Evolutionary conservation across 768 basidiomycete species (phyloP).

Genomic region (Thelephora ganbajun): DNA sequence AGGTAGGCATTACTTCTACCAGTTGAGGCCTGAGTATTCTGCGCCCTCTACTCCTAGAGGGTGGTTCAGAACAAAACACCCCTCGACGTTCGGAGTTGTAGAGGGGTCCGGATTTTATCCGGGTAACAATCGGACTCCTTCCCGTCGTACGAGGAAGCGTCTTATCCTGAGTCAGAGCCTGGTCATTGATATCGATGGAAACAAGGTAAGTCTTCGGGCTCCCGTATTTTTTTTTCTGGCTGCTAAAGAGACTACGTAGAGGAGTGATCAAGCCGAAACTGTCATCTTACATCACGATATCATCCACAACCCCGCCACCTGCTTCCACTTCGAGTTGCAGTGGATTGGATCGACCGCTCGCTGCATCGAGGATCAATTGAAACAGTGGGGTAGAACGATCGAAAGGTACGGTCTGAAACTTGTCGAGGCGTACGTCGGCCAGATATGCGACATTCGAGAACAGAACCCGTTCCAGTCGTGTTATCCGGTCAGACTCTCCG

Average conservation of each 20-base stretch:
- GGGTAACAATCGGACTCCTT: slow-evolving; percentile 11
- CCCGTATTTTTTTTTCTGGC: background rate
- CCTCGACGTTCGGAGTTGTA: background rate
- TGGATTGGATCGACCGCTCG: slow-evolving; percentile 94
- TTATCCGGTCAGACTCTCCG: slow-evolving; percentile 64
- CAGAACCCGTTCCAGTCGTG: slow-evolving; percentile 89
- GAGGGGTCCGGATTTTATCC: slow-evolving; percentile 1
- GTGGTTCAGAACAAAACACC: background rate
- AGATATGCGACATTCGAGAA: slow-evolving; percentile 75
- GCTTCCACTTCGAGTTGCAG: slow-evolving; percentile 93
- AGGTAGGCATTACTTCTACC: slow-evolving; percentile 77
- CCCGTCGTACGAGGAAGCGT: slow-evolving; percentile 35
- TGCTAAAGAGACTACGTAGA: slow-evolving; percentile 24
- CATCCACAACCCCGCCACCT: slow-evolving; percentile 87
- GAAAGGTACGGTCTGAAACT: slow-evolving; percentile 85
- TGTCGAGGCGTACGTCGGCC: slow-evolving; percentile 86
- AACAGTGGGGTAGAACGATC: slow-evolving; percentile 68
- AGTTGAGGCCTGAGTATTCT: slow-evolving; percentile 63
- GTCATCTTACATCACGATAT: slow-evolving; percentile 88
- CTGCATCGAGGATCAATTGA: slow-evolving; percentile 78
- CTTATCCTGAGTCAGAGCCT: slow-evolving; percentile 79
- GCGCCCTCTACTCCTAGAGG: slow-evolving; percentile 35
- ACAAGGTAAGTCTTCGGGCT: slow-evolving; percentile 32
- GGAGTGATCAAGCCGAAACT: slow-evolving; percentile 78
- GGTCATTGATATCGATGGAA: slow-evolving; percentile 76